Conservation (phyloP, 768 basidiomycete genomes). For the Tricholoma bakamatsutake region DNA sequence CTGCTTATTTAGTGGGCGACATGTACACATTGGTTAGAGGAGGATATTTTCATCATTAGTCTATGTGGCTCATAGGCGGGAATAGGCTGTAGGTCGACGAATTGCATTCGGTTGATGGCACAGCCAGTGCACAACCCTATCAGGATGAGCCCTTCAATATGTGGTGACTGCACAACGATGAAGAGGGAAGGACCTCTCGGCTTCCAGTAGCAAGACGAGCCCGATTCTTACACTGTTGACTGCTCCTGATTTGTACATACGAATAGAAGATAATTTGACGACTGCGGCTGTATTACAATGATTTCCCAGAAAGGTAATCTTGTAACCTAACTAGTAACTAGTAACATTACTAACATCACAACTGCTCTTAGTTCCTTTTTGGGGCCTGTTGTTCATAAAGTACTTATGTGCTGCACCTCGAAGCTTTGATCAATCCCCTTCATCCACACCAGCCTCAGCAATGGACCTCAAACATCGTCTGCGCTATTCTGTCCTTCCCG, state of each 20-base stretch:
- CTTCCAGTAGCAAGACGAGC: neutral
- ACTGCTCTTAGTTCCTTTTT: neutral
- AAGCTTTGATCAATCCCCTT: neutral
- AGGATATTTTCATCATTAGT: constrained; percentile 4
- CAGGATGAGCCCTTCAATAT: constrained; percentile 52
- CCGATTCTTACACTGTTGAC: no score
- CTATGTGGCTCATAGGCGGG: neutral
- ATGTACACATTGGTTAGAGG: constrained; percentile 49
- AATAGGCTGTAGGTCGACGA: constrained; percentile 48
- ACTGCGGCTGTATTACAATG: neutral
- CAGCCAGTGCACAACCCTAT: constrained; percentile 67
- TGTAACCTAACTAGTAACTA: neutral
- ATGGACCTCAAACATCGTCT: constrained; percentile 43
- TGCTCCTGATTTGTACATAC: no score
- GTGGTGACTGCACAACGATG: constrained; percentile 33
- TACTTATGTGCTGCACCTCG: neutral
- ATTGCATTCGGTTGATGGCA: constrained; percentile 61
- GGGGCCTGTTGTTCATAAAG: neutral
- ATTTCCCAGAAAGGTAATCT: neutral
- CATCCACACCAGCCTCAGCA: constrained; percentile 10
- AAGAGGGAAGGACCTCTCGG: constrained; percentile 23
- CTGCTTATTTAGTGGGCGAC: constrained; percentile 68
- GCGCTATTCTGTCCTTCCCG: constrained; percentile 40
- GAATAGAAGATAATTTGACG: no score
- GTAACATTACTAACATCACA: neutral